A percentile compares a stretch with the other conserved stretches of the same genome.
These are phyloP conservation scores for Suhomyces sp. DNA, from an alignment of 805 yeast species.

Conservation along the genomic window DNA sequence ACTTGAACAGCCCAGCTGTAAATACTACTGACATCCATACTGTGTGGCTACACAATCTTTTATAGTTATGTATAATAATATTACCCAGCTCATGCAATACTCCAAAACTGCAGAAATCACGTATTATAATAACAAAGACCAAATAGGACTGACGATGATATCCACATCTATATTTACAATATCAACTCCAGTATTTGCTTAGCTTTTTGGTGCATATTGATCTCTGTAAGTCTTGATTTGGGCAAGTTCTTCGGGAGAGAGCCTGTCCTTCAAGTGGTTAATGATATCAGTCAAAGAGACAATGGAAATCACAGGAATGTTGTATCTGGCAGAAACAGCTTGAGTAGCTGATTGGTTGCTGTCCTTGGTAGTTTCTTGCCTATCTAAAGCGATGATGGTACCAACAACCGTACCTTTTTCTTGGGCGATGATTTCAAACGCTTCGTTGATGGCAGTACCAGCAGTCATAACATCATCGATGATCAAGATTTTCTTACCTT, in stretches of 20 bases:
- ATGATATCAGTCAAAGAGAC: conserved; percentile 76
- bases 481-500: conserved; percentile 72
- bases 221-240: conserved; percentile 59
- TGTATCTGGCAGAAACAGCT: conserved; percentile 66
- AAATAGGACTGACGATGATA: too few relatives aligned
- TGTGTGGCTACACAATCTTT: too few relatives aligned
- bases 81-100: too few relatives aligned
- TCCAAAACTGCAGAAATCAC: too few relatives aligned
- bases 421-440: conserved; percentile 69
- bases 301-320: conserved; percentile 82
- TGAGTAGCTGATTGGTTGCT: conserved; percentile 75
- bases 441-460: conserved; percentile 96
- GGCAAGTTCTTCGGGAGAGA: conserved; percentile 56
- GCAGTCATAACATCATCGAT: conserved; percentile 98
- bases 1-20: neutral
- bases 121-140: too few relatives aligned
- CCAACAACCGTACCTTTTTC: conserved; percentile 80
- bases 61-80: too few relatives aligned
- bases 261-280: conserved; percentile 52
- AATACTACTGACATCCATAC: too few relatives aligned
- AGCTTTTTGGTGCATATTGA: conserved; percentile 47
- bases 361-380: conserved; percentile 85
- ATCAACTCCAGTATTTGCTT: conserved; percentile 1
- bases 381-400: conserved; percentile 86
- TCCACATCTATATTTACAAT: neutral